Evolutionary conservation across 2,329 filamentous ascomycete genomes (phyloP).

Genomic region (Hypoxylon sp.): DNA sequence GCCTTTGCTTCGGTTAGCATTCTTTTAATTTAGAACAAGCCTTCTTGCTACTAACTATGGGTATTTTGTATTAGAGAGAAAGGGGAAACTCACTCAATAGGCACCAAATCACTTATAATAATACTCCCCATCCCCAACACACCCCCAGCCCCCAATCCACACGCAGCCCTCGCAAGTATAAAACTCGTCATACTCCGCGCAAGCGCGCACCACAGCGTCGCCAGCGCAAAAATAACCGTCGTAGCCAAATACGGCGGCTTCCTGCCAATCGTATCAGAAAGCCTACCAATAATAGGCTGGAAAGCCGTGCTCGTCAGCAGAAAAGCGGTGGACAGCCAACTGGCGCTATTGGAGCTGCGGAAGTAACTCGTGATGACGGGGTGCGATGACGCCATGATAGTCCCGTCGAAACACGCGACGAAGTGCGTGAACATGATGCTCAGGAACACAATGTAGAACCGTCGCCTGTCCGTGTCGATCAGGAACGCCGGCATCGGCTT

Average conservation of each 20-base stretch:
- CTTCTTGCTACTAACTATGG: no score
- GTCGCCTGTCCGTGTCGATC: constrained; percentile 60
- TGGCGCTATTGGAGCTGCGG: constrained; percentile 80
- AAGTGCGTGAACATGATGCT: constrained; percentile 71
- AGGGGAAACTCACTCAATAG: constrained; percentile 69
- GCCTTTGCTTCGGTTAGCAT: constrained; percentile 47
- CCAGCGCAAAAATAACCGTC: constrained; percentile 72
- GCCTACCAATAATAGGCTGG: constrained; percentile 78
- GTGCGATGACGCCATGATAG: constrained; percentile 85
- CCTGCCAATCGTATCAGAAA: constrained; percentile 80
- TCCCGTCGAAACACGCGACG: constrained; percentile 77
- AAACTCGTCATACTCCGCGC: constrained; percentile 77
- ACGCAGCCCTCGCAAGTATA: constrained; percentile 77
- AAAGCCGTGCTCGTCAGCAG: constrained; percentile 81
- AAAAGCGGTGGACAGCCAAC: constrained; percentile 86
- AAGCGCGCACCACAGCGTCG: constrained; percentile 77
- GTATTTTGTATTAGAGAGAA: no score
- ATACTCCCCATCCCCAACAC: constrained; percentile 77
- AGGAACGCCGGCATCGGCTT: constrained; percentile 52
- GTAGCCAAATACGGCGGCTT: constrained; percentile 75
- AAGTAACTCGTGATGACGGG: constrained; percentile 87
- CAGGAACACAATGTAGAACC: constrained; percentile 74
- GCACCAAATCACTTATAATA: constrained; percentile 79
- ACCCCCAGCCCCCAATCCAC: constrained; percentile 80
- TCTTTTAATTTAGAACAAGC: background rate